A percentile compares a stretch with the other conserved stretches of the same genome.
Evolutionary conservation across 345 rosid genomes (phyloP).

Genomic region (Brassica cretica): DNA sequence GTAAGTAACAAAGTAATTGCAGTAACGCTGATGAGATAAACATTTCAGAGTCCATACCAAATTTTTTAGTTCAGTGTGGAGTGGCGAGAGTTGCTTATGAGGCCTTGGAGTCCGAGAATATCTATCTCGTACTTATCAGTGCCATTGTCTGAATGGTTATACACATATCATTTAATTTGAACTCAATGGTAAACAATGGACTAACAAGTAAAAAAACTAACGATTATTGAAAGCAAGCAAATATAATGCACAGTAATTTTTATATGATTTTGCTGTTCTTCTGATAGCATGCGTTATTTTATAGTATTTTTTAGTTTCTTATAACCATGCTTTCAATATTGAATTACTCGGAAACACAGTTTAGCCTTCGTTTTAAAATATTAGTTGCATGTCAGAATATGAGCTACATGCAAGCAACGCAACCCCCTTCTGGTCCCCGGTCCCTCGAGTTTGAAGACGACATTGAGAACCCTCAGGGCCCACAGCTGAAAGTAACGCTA

Average conservation of each 20-base stretch:
- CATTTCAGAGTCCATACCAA: too few relatives aligned
- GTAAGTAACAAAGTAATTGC: too few relatives aligned
- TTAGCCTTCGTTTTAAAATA: background rate
- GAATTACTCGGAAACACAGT: background rate
- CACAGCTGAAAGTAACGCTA: background rate
- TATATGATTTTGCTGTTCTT: too few relatives aligned
- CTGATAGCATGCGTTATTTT: too few relatives aligned
- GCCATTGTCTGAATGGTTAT: background rate
- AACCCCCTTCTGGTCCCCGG: slow-evolving; percentile 3
- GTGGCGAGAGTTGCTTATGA: too few relatives aligned
- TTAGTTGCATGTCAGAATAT: slow-evolving; percentile 5
- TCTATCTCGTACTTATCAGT: too few relatives aligned
- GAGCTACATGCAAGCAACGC: background rate
- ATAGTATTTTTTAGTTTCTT: too few relatives aligned
- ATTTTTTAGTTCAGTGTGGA: too few relatives aligned
- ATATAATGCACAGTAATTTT: too few relatives aligned
- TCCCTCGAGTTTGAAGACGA: background rate
- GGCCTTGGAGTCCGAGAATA: too few relatives aligned
- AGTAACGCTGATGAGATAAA: too few relatives aligned
- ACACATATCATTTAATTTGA: background rate
- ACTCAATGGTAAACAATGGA: background rate
- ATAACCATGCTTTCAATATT: background rate
- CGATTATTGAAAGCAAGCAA: background rate
- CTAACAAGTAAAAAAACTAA: background rate
- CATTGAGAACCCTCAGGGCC: background rate